phyloP scores from a whole-genome alignment of 345 rosid genomes.

The Moricandia moricandioides region DNA sequence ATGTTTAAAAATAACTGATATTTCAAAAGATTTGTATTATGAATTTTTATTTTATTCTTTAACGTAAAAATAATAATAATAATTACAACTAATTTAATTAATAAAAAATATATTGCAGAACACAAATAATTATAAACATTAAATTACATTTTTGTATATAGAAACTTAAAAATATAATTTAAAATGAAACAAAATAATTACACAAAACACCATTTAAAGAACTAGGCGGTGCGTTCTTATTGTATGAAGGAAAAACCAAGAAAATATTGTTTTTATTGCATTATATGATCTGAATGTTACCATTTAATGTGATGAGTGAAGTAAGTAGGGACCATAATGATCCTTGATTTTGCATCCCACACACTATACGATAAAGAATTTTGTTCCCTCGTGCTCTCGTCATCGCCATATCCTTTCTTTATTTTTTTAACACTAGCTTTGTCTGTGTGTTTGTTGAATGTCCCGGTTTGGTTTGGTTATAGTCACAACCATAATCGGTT shows the following conservation, averaged over 20 bases:
- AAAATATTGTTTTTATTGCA: conserved; percentile 16
- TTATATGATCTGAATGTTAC: not conserved
- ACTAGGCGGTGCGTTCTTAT: conserved; percentile 19
- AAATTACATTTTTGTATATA: no score
- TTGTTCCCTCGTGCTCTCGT: conserved; percentile 12
- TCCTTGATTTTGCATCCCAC: conserved; percentile 13
- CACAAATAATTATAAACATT: no score
- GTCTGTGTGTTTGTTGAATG: not conserved
- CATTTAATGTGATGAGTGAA: conserved; percentile 11
- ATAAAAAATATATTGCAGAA: no score
- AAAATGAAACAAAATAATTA: no score
- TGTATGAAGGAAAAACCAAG: not conserved
- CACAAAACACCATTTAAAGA: no score
- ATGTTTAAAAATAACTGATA: no score
- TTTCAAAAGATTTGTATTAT: no score
- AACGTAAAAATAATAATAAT: no score
- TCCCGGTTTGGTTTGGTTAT: not conserved
- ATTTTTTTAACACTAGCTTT: not conserved
- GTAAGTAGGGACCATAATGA: conserved; percentile 16
- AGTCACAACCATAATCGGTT: not conserved
- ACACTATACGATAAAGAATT: not conserved
- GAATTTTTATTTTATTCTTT: no score
- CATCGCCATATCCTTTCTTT: not conserved
- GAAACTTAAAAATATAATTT: no score
- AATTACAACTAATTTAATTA: no score